These are phyloP conservation scores for Leptodontidium sp. DNA, from an alignment of 2,329 filamentous ascomycete species.

Conservation along the genomic window DNA sequence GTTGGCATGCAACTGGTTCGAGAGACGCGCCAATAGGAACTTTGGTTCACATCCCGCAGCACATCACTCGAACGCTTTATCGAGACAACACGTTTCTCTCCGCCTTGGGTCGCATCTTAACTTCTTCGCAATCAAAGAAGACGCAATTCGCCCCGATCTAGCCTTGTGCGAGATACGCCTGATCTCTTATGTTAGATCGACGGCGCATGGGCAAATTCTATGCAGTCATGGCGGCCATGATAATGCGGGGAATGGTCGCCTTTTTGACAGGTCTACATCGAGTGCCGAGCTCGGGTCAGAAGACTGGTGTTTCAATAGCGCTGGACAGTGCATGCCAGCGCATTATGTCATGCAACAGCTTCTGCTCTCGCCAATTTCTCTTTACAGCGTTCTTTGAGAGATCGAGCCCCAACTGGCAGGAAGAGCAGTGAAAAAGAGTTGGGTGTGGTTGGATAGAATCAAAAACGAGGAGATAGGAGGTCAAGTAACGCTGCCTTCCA, in stretches of 20 bases:
- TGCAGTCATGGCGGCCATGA: slow-evolving; percentile 1
- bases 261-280: background rate
- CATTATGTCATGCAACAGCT: background rate
- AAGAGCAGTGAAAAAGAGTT: no score
- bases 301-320: background rate
- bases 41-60: background rate
- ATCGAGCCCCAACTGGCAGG: background rate
- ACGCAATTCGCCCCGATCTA: background rate
- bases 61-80: background rate
- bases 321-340: no score
- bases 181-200: background rate
- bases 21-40: background rate
- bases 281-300: background rate
- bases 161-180: background rate
- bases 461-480: background rate
- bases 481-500: background rate
- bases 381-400: no score
- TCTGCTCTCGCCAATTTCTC: background rate
- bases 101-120: background rate
- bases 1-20: background rate
- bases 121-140: background rate
- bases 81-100: background rate
- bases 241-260: background rate
- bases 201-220: background rate
- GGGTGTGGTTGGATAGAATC: background rate